These are phyloP conservation scores for Serendipita indica DNA, from an alignment of 768 basidiomycete genomes.

Conservation along the genomic window DNA sequence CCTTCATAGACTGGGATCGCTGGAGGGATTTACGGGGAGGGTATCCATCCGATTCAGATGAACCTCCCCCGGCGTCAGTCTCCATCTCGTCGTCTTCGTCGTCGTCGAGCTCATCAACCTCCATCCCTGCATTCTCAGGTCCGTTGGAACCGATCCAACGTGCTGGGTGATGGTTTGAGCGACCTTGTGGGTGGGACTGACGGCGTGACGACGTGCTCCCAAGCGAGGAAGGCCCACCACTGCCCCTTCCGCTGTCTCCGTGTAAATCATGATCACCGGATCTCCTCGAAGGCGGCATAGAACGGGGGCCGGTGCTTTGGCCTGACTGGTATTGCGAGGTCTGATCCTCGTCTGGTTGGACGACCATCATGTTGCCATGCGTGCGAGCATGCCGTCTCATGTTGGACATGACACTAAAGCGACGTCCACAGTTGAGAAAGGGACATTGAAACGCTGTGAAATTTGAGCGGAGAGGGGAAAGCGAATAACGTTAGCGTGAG, in stretches of 20 bases:
- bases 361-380: constrained; percentile 6
- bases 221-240: not conserved
- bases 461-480: constrained; percentile 1
- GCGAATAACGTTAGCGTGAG: constrained; percentile 6
- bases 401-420: constrained; percentile 75
- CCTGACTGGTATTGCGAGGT: too few species aligned
- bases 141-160: too few species aligned
- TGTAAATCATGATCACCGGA: not conserved
- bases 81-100: constrained; percentile 5
- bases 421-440: constrained; percentile 55
- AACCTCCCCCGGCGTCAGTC: not conserved
- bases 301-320: not conserved
- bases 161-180: too few species aligned
- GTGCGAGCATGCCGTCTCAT: constrained; percentile 66
- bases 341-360: not conserved
- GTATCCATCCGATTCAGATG: not conserved
- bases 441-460: constrained; percentile 55
- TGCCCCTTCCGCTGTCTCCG: not conserved
- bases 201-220: not conserved
- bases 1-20: not conserved
- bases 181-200: not conserved
- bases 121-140: not conserved
- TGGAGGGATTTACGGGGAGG: not conserved
- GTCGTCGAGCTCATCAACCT: not conserved
- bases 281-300: not conserved